These are phyloP conservation scores for Nicotiana sylvestris DNA, from an alignment of 257 asterid species.

Conservation along the genomic window DNA sequence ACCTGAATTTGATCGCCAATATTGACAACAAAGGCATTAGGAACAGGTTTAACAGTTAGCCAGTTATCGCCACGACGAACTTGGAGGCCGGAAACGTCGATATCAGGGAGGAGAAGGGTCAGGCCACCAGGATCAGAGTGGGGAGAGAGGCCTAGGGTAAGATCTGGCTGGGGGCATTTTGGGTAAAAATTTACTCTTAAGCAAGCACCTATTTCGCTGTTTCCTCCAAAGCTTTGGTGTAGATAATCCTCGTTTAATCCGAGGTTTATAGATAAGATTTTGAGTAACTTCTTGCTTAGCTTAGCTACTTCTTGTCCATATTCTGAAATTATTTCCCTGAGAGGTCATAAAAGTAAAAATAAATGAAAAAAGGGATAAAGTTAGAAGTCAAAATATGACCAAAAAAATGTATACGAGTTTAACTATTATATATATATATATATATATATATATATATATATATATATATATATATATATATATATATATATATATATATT, in stretches of 20 bases:
- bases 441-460: no score
- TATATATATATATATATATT: background rate
- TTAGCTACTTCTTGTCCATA: constrained; percentile 55
- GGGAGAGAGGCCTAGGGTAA: constrained; percentile 67
- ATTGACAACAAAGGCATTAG: constrained; percentile 72
- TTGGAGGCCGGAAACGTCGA: constrained; percentile 71
- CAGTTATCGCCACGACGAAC: constrained; percentile 51
- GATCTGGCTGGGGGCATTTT: constrained; percentile 93
- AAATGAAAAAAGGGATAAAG: background rate
- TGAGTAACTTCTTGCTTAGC: constrained; percentile 50
- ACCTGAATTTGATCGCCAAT: constrained; percentile 88
- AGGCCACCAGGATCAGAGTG: constrained; percentile 90
- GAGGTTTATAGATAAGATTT: constrained; percentile 46
- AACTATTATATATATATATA: background rate
- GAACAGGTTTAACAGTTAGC: constrained; percentile 69
- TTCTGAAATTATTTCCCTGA: constrained; percentile 50
- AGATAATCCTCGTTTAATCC: constrained; percentile 55
- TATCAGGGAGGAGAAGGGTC: constrained; percentile 73
- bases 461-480: no score
- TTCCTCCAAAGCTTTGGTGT: constrained; percentile 61
- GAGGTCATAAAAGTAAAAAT: background rate
- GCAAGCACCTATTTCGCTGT: constrained; percentile 46
- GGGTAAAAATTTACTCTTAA: constrained; percentile 75
- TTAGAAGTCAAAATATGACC: background rate
- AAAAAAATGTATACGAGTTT: background rate